Conservation (phyloP, 2,329 filamentous ascomycete species). For the Neobulgaria alba region DNA sequence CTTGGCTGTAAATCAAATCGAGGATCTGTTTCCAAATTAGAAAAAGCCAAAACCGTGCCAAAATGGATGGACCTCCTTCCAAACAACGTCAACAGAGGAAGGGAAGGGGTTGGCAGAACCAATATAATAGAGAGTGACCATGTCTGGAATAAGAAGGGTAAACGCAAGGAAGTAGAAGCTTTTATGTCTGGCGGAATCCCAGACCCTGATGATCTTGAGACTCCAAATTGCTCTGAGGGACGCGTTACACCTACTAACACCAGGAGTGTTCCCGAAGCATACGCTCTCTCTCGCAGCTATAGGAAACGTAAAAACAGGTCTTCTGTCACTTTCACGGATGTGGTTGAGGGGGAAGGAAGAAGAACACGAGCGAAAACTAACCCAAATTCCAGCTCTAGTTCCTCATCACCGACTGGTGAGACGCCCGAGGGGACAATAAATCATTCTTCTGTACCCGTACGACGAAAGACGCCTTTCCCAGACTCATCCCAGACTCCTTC, state of each 20-base stretch:
- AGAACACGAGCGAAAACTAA: background rate
- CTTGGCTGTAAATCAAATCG: slow-evolving; percentile 41
- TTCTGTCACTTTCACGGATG: background rate
- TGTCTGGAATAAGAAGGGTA: background rate
- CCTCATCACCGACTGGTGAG: background rate
- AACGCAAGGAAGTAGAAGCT: background rate
- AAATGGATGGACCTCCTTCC: slow-evolving; percentile 28
- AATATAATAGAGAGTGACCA: background rate
- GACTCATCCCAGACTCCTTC: background rate
- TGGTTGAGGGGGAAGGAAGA: background rate
- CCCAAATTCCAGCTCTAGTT: background rate
- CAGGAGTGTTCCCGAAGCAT: too few species aligned
- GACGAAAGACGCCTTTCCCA: background rate
- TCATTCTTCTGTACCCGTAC: background rate
- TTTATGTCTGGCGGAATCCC: background rate
- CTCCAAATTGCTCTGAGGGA: background rate
- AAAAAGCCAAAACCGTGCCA: slow-evolving; percentile 43
- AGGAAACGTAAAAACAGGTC: background rate
- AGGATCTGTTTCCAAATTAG: slow-evolving; percentile 38
- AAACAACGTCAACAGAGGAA: slow-evolving; percentile 16
- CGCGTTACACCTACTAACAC: too few species aligned
- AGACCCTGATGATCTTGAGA: background rate
- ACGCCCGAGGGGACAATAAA: too few species aligned
- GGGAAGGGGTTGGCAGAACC: slow-evolving; percentile 3
- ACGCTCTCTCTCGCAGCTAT: too few species aligned